Conservation (phyloP, 2,329 filamentous ascomycete genomes). For the Verticillium longisporum region DNA sequence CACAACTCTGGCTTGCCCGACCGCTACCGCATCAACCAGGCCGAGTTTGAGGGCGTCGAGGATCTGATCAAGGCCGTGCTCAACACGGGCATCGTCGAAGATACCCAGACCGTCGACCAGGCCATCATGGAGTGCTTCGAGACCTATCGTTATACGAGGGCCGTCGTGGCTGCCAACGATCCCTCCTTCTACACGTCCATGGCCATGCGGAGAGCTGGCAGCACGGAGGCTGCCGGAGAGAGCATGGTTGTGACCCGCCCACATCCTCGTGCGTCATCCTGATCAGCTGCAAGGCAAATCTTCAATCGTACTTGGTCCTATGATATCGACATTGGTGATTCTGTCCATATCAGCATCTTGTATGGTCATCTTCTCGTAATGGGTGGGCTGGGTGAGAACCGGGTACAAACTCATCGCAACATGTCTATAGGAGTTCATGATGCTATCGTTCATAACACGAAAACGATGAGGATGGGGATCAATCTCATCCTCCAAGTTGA, state of each 20-base stretch:
- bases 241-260: not conserved
- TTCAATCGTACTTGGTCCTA: too few species aligned
- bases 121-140: conserved; percentile 40
- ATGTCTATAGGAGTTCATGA: too few species aligned
- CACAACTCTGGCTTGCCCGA: conserved; percentile 49
- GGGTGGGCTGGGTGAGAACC: too few species aligned
- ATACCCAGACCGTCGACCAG: conserved; percentile 34
- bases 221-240: not conserved
- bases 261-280: not conserved
- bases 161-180: conserved; percentile 39
- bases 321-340: too few species aligned
- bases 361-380: too few species aligned
- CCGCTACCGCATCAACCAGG: conserved; percentile 40
- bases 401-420: too few species aligned
- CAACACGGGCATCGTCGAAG: conserved; percentile 37
- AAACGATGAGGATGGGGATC: too few species aligned
- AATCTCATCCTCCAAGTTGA: too few species aligned
- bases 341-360: too few species aligned
- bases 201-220: not conserved
- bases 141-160: conserved; percentile 36
- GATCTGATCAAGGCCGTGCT: conserved; percentile 43
- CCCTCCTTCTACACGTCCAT: conserved; percentile 28
- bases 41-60: conserved; percentile 42
- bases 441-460: too few species aligned
- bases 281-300: too few species aligned